Conservation (phyloP, 75 land plant species). For the Ceratopteris richardii region DNA sequence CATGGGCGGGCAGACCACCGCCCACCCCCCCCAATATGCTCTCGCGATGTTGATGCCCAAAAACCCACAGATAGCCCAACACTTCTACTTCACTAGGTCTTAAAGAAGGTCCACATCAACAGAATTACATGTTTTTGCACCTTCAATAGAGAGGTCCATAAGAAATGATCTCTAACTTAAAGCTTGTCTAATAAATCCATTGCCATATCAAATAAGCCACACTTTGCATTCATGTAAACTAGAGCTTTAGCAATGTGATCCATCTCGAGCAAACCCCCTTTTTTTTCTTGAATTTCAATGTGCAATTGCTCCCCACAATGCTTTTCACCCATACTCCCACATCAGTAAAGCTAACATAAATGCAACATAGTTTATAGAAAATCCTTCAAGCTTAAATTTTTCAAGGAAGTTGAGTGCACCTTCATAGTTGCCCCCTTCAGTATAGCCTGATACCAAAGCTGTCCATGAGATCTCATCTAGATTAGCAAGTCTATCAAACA, state of each 20-base stretch:
- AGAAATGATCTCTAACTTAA: slow-evolving; percentile 23
- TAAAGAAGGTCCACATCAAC: too few species aligned
- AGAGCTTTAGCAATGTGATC: slow-evolving; percentile 37
- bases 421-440: slow-evolving; percentile 37
- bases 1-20: slow-evolving; percentile 11
- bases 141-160: slow-evolving; percentile 43
- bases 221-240: slow-evolving; percentile 40
- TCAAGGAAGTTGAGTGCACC: slow-evolving; percentile 36
- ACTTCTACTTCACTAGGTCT: slow-evolving; percentile 21
- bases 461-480: slow-evolving; percentile 56
- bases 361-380: slow-evolving; percentile 23
- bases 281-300: slow-evolving; percentile 17
- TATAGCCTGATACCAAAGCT: slow-evolving; percentile 57
- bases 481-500: slow-evolving; percentile 41
- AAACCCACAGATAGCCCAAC: slow-evolving; percentile 3
- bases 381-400: slow-evolving; percentile 22
- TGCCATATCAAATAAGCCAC: slow-evolving; percentile 12
- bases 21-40: slow-evolving; percentile 8
- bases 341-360: slow-evolving; percentile 25
- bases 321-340: slow-evolving; percentile 11
- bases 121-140: too few species aligned
- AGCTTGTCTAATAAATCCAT: slow-evolving; percentile 17
- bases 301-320: slow-evolving; percentile 36
- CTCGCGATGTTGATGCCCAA: not conserved
- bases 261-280: slow-evolving; percentile 30